phyloP scores from a whole-genome alignment of 148 eudicot species.

The Vaccinium macrocarpon region DNA sequence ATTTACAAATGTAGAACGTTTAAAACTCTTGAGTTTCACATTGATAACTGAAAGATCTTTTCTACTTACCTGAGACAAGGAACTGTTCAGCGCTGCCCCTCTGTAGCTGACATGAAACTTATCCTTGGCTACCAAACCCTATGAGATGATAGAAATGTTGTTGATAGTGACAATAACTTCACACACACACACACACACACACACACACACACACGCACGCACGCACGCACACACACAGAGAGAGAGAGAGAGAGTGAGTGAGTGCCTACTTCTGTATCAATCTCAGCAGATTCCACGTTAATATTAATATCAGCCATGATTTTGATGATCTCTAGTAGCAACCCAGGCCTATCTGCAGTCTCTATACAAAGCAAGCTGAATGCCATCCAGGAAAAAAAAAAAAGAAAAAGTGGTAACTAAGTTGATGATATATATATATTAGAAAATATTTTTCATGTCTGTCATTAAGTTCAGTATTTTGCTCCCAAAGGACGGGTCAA shows the following conservation, averaged over 20 bases:
- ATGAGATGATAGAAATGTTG: conserved; percentile 19
- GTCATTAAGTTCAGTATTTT: background rate
- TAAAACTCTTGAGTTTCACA: background rate
- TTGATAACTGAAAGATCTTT: background rate
- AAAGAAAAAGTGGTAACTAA: background rate
- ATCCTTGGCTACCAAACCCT: conserved; percentile 96
- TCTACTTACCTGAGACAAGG: conserved; percentile 69
- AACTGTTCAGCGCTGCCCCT: conserved; percentile 73
- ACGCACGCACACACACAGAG: background rate
- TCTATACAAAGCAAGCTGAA: conserved; percentile 84
- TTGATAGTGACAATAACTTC: background rate
- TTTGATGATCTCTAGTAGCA: conserved; percentile 79
- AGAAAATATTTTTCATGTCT: background rate
- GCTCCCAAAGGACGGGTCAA: background rate
- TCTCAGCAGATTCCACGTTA: conserved; percentile 88
- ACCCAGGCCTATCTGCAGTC: conserved; percentile 89
- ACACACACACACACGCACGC: background rate
- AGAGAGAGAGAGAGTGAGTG: background rate
- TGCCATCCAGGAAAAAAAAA: conserved; percentile 15
- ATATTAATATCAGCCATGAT: conserved; percentile 75
- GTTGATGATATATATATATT: background rate
- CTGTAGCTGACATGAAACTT: conserved; percentile 92
- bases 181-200: background rate
- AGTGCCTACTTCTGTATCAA: conserved; percentile 74
- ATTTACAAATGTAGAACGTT: background rate